Base-by-base conservation (phyloP, 2,329 filamentous ascomycete species). In the Sarocladium oryzae region DNA sequence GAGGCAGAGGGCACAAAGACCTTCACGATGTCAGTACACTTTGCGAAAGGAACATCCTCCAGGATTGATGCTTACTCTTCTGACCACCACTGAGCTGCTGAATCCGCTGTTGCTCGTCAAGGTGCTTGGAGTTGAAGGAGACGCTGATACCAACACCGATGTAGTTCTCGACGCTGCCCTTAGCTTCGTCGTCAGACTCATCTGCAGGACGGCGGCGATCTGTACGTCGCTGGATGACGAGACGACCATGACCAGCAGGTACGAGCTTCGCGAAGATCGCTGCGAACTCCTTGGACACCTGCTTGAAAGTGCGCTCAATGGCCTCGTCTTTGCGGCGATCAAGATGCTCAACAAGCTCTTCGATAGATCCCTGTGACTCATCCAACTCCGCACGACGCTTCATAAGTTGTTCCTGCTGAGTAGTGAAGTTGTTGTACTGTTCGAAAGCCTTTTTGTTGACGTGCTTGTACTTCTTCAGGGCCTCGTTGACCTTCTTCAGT, bases 361-460 rank as follows among this genome's bases (percentile, higher is more conserved):
- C 86, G 59, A 99, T 99, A 1, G 89, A 92, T 32, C 76, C 78
- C 58, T 95, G 89, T 2, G 88, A 92, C 13, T 83, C 84, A 60
- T 96, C 89, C 10, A 99, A 82, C 66, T 97, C 93, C 60, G 85
- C 81, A 48, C 92, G 83, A 58, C 93, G 86, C 62, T 88, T 86
- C 48, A 88, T 87, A 16, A 99, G 77, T 20, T 86, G 86, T 55
- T 96, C 91, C 52, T 95, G 86, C 69, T 96, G 89, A 49, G 85
- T 87, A 7, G 92, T 96, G 66, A 97, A 99, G 71, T 85, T 95
- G 72, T 92, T 95, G 74, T 97, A 99, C 67, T 99, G 93, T 69
- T 99, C 95, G 64, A 97, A 96, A 0, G 93, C 93, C 72, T 99
- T 97, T 73, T 97, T 99, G 79, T 99, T 99, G 71, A 99, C 91